These are phyloP conservation scores for Skeletonema tropicum DNA, from an alignment of 108 stramenopile genomes.

Conservation along the genomic window DNA sequence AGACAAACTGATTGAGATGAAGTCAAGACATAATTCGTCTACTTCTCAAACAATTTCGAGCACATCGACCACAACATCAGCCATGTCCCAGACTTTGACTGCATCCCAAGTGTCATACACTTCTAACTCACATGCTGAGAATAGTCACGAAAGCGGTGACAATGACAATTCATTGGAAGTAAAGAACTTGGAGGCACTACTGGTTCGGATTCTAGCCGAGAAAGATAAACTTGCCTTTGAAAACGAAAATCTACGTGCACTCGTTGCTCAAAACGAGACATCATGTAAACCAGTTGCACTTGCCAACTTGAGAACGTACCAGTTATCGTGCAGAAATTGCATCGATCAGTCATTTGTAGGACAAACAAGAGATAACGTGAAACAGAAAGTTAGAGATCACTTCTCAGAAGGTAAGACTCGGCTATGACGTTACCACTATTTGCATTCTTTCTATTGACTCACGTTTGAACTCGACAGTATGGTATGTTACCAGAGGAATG, in stretches of 20 bases:
- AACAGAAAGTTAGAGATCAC: conserved; percentile 3
- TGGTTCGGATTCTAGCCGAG: neutral
- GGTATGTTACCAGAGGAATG: neutral
- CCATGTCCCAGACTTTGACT: neutral
- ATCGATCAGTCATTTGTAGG: neutral
- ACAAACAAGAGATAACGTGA: neutral
- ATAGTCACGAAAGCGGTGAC: neutral
- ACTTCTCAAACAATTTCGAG: neutral
- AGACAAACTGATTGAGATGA: neutral
- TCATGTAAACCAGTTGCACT: neutral
- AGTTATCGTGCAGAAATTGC: conserved; percentile 1
- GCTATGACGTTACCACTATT: no score
- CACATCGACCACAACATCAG: neutral
- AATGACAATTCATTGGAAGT: neutral
- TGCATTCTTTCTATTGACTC: no score
- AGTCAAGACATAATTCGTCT: neutral
- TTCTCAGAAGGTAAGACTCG: neutral
- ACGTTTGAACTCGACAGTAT: neutral
- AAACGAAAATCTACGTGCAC: neutral
- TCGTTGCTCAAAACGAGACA: neutral
- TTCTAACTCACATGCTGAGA: neutral
- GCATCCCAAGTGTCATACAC: neutral
- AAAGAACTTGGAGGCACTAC: neutral
- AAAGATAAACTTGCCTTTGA: conserved; percentile 2
- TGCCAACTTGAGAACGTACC: neutral